These are phyloP conservation scores for Nakazawaea anatomiae DNA, from an alignment of 805 yeast species.

Conservation along the genomic window DNA sequence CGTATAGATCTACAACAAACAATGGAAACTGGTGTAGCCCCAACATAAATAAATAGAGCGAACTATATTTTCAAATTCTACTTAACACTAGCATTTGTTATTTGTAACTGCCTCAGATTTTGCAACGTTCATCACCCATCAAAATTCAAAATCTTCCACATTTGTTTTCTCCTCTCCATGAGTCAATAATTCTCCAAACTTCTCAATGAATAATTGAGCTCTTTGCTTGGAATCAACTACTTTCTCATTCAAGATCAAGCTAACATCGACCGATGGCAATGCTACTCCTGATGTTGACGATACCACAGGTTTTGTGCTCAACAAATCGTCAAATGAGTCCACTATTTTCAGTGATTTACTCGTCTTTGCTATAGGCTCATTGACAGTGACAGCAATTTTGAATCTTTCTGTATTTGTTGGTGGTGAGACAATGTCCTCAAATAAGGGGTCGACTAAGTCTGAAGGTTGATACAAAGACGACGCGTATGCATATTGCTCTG, in stretches of 20 bases:
- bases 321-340: slow-evolving; percentile 23
- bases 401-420: slow-evolving; percentile 38
- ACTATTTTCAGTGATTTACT: background rate
- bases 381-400: slow-evolving; percentile 25
- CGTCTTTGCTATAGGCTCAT: slow-evolving; percentile 13
- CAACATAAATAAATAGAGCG: too few species aligned
- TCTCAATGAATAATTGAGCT: slow-evolving; percentile 29
- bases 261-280: slow-evolving; percentile 27
- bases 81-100: too few species aligned
- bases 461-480: slow-evolving; percentile 29
- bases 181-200: slow-evolving; percentile 16
- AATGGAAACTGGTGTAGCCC: too few species aligned
- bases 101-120: too few species aligned
- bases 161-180: background rate
- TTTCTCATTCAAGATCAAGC: slow-evolving; percentile 29
- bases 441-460: slow-evolving; percentile 50
- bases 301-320: slow-evolving; percentile 10
- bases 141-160: slow-evolving; percentile 4
- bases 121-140: background rate
- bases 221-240: slow-evolving; percentile 40
- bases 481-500: slow-evolving; percentile 38
- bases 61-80: too few species aligned
- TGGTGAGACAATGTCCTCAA: slow-evolving; percentile 53
- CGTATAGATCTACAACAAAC: too few species aligned
- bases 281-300: slow-evolving; percentile 12